These are phyloP conservation scores for Otatea glauca DNA, from an alignment of 176 grass and related monocot genomes.

Conservation along the genomic window DNA sequence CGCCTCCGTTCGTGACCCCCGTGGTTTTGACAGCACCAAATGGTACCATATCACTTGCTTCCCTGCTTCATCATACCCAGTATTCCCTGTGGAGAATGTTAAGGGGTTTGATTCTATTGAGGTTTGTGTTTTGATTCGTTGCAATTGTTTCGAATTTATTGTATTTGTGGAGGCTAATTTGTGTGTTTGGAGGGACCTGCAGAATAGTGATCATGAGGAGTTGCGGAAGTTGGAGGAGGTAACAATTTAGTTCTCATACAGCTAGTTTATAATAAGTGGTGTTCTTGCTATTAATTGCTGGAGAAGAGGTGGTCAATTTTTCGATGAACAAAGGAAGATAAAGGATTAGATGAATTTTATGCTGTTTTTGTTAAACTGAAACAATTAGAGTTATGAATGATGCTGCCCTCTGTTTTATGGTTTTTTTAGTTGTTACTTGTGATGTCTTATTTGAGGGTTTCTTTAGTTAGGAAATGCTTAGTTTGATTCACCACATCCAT, in stretches of 20 bases:
- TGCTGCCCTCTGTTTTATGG: neutral
- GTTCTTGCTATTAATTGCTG: neutral
- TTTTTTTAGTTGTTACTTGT: neutral
- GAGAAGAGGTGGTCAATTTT: neutral
- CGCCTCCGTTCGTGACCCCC: conserved; percentile 43
- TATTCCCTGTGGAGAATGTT: conserved; percentile 52
- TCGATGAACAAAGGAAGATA: neutral
- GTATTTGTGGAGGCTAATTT: conserved; percentile 1
- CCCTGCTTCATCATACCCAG: conserved; percentile 34
- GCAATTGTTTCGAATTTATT: neutral
- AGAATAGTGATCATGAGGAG: conserved; percentile 33
- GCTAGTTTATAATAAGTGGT: neutral
- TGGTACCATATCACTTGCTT: conserved; percentile 80
- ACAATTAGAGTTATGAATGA: neutral
- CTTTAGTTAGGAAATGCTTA: conserved; percentile 24
- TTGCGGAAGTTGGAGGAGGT: conserved; percentile 37
- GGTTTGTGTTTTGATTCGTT: conserved; percentile 36
- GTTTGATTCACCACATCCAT: conserved; percentile 18
- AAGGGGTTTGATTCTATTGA: conserved; percentile 62
- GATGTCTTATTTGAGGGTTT: neutral
- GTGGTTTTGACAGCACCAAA: conserved; percentile 59
- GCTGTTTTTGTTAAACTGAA: neutral
- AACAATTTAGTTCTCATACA: conserved; percentile 12
- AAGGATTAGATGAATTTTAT: neutral
- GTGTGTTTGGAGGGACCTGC: neutral